These are phyloP conservation scores for Pleurotus platypus DNA, from an alignment of 768 basidiomycete genomes.

Conservation along the genomic window DNA sequence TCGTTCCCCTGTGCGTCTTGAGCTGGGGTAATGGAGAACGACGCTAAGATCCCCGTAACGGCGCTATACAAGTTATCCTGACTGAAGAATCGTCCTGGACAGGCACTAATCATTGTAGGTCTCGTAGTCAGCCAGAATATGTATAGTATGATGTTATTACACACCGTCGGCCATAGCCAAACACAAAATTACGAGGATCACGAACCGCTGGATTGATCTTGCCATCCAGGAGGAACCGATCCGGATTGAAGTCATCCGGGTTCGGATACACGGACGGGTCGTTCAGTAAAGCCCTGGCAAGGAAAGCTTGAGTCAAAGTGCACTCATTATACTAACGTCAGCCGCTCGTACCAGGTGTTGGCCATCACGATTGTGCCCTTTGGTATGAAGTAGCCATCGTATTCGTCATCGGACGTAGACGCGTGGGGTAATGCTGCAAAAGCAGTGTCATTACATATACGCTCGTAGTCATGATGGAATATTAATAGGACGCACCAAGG, in stretches of 20 bases:
- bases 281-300: background rate
- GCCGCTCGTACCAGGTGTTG: slow-evolving; percentile 24
- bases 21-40: slow-evolving; percentile 18
- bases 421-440: slow-evolving; percentile 26
- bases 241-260: slow-evolving; percentile 2
- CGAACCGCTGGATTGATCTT: slow-evolving; percentile 9
- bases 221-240: slow-evolving; percentile 11
- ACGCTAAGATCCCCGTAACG: slow-evolving; percentile 18
- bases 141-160: background rate
- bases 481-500: slow-evolving; percentile 14
- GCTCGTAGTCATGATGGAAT: too few relatives aligned
- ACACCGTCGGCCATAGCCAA: slow-evolving; percentile 15
- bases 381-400: slow-evolving; percentile 31
- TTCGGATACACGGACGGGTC: background rate
- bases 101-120: slow-evolving; percentile 11
- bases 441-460: too few relatives aligned
- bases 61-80: slow-evolving; percentile 19
- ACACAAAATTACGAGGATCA: slow-evolving; percentile 10
- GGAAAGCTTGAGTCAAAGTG: background rate
- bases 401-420: slow-evolving; percentile 26
- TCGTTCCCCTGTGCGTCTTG: slow-evolving; percentile 15
- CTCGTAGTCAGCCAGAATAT: background rate
- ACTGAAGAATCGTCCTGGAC: slow-evolving; percentile 22
- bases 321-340: background rate
- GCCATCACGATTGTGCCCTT: slow-evolving; percentile 23